phyloP scores from a whole-genome alignment of 148 eudicot genomes.

The Agrostemma githago region DNA sequence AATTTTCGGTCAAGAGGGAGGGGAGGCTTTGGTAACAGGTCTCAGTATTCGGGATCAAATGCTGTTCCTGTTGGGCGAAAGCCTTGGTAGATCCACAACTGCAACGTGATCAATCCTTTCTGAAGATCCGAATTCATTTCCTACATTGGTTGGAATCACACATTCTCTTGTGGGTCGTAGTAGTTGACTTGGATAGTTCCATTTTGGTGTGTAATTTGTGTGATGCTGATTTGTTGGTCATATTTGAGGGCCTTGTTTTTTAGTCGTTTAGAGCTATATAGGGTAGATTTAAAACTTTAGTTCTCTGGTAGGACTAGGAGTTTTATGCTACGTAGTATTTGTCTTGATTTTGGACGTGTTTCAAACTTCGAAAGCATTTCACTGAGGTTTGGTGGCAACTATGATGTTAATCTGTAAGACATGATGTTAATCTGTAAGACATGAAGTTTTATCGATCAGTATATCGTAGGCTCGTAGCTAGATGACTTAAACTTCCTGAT shows the following conservation, averaged over 20 bases:
- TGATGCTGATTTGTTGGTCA: not conserved
- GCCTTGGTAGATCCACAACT: conserved; percentile 43
- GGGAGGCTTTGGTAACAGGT: conserved; percentile 77
- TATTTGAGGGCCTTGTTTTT: not conserved
- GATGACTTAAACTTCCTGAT: no score
- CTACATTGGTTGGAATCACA: not conserved
- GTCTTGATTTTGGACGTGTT: not conserved
- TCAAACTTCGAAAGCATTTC: not conserved
- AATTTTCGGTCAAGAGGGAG: conserved; percentile 88
- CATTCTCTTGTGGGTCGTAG: not conserved
- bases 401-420: no score
- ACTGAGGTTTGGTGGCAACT: no score
- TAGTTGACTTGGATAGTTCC: not conserved
- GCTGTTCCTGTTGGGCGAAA: conserved; percentile 53
- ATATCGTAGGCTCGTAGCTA: no score
- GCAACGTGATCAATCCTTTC: not conserved
- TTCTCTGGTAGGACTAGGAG: not conserved
- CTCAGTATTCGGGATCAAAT: conserved; percentile 60
- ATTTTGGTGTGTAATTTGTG: not conserved
- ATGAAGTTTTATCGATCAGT: no score
- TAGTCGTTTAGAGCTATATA: not conserved
- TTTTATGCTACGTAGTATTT: not conserved
- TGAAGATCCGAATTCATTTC: not conserved
- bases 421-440: no score
- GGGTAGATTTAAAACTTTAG: not conserved